Evolutionary conservation across 192 early-diverging fungal species (phyloP).

Genomic region (Piromyces sp.): DNA sequence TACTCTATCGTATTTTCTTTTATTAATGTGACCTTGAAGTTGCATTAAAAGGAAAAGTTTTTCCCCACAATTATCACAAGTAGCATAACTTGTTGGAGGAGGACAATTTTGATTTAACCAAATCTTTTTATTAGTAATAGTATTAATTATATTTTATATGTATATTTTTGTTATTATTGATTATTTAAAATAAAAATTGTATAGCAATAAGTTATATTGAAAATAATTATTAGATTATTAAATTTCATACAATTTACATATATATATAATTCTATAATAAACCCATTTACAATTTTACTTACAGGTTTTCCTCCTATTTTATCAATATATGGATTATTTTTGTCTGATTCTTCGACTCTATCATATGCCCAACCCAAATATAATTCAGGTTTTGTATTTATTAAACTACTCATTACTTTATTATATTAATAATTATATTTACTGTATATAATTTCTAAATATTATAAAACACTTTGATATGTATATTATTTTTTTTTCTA

Average conservation of each 20-base stretch:
- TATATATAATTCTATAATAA: too few relatives aligned
- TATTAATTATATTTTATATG: too few relatives aligned
- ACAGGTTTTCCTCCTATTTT: slow-evolving; percentile 52
- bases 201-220: too few relatives aligned
- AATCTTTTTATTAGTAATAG: slow-evolving; percentile 2
- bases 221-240: too few relatives aligned
- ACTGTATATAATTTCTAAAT: too few relatives aligned
- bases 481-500: too few relatives aligned
- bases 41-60: slow-evolving; percentile 54
- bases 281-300: too few relatives aligned
- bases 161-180: too few relatives aligned
- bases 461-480: too few relatives aligned
- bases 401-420: neutral
- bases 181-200: too few relatives aligned
- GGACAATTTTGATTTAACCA: slow-evolving; percentile 2
- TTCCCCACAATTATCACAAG: slow-evolving; percentile 35
- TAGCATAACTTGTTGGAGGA: slow-evolving; percentile 3
- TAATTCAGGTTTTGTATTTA: neutral
- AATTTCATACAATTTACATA: too few relatives aligned
- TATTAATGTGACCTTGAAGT: slow-evolving; percentile 51
- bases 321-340: slow-evolving; percentile 35
- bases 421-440: neutral
- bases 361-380: neutral
- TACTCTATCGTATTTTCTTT: slow-evolving; percentile 49
- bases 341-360: slow-evolving; percentile 21